A percentile compares a stretch with the other conserved stretches of the same genome.
Conservation (phyloP, 148 eudicot species). For the Polygonum aviculare region DNA sequence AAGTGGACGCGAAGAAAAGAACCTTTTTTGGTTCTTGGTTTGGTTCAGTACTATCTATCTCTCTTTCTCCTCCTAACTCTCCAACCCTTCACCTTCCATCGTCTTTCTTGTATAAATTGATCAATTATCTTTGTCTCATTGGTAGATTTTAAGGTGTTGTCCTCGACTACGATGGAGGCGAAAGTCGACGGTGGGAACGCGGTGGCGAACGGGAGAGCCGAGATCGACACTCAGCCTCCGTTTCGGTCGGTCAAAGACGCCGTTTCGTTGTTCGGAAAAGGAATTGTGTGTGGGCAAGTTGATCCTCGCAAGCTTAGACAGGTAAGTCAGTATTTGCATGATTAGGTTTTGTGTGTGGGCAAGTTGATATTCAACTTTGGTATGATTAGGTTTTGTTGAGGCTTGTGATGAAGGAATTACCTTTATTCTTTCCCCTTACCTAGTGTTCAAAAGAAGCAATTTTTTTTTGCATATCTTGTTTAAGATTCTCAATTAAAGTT, state of each 20-base stretch:
- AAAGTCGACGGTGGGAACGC: not conserved
- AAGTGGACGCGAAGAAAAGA: constrained; percentile 12
- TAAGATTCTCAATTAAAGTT: not conserved
- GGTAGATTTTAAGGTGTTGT: too few relatives aligned
- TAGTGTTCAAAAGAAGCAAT: not conserved
- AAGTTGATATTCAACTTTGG: not conserved
- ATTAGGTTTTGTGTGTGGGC: not conserved
- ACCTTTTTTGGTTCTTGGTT: not conserved
- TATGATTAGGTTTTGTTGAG: not conserved
- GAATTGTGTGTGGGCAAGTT: not conserved
- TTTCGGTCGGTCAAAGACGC: constrained; percentile 10
- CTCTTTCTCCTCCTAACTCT: constrained; percentile 1
- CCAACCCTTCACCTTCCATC: constrained; percentile 3
- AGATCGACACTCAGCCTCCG: constrained; percentile 14
- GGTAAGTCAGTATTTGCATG: not conserved
- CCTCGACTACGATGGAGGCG: not conserved
- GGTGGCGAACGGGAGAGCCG: constrained; percentile 1
- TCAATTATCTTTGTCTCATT: not conserved
- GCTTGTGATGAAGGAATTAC: not conserved
- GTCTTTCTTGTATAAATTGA: constrained; percentile 5
- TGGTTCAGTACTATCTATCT: not conserved
- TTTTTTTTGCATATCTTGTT: not conserved
- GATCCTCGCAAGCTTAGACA: not conserved
- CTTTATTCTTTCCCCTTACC: too few relatives aligned
- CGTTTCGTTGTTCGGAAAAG: constrained; percentile 3